Conservation (phyloP, 2,329 filamentous ascomycete species). For the Talaromyces sp. region DNA sequence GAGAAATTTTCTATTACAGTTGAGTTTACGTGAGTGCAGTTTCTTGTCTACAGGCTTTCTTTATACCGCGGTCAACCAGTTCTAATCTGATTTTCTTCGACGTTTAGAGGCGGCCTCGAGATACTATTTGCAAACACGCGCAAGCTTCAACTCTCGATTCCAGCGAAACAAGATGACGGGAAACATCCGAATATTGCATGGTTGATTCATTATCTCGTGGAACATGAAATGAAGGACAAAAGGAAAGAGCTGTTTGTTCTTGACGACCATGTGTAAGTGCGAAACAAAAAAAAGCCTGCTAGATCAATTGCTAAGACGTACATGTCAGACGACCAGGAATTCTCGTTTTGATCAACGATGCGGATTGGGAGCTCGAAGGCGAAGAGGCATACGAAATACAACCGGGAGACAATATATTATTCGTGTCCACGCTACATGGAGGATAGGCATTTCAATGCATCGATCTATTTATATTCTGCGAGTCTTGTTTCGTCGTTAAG, state of each 20-base stretch:
- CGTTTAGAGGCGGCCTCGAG: slow-evolving; percentile 76
- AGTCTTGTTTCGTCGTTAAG: slow-evolving; percentile 4
- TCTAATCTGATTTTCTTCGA: slow-evolving; percentile 16
- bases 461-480: slow-evolving; percentile 3
- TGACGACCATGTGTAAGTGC: slow-evolving; percentile 76
- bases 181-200: slow-evolving; percentile 64
- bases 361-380: slow-evolving; percentile 96
- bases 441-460: slow-evolving; percentile 51
- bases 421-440: slow-evolving; percentile 93
- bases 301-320: slow-evolving; percentile 13
- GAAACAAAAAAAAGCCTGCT: not conserved
- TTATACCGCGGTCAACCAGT: not conserved
- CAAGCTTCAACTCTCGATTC: slow-evolving; percentile 65
- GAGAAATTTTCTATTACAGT: slow-evolving; percentile 56
- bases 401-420: slow-evolving; percentile 79
- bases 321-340: slow-evolving; percentile 80
- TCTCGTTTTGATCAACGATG: slow-evolving; percentile 93
- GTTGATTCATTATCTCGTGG: slow-evolving; percentile 73
- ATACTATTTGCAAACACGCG: slow-evolving; percentile 84
- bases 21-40: slow-evolving; percentile 61
- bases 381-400: slow-evolving; percentile 86
- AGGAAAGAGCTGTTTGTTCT: slow-evolving; percentile 86
- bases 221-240: slow-evolving; percentile 76
- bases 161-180: slow-evolving; percentile 53
- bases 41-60: not conserved